phyloP scores from a whole-genome alignment of 768 basidiomycete species.

The Boletellus ananas region DNA sequence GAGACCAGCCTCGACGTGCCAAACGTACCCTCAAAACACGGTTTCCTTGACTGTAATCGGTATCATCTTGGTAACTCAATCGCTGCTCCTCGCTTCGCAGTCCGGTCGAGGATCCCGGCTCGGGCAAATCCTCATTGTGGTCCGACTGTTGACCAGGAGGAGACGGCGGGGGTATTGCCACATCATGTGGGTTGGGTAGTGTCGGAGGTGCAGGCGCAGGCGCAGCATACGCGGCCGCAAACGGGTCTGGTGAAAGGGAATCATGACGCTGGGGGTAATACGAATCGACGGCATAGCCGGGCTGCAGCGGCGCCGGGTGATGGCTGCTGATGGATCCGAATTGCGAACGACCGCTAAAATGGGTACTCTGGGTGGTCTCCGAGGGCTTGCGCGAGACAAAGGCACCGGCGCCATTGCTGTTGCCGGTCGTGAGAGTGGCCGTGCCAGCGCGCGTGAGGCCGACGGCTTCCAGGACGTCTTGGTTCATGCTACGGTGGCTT shows the following conservation, averaged over 20 bases:
- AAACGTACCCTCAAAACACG: conserved; percentile 28
- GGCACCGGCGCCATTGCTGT: not conserved
- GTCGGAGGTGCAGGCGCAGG: not conserved
- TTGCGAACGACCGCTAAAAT: conserved; percentile 20
- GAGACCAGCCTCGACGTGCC: too few species aligned
- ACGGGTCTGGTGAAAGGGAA: conserved; percentile 25
- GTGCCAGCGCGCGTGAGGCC: conserved; percentile 18
- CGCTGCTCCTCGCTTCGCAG: conserved; percentile 19
- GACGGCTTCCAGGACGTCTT: conserved; percentile 28
- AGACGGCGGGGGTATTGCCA: conserved; percentile 6
- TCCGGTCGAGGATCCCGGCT: conserved; percentile 4
- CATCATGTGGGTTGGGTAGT: conserved; percentile 23
- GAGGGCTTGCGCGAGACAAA: conserved; percentile 24
- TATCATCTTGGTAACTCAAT: conserved; percentile 29
- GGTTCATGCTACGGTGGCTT: conserved; percentile 20
- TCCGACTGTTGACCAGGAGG: conserved; percentile 12
- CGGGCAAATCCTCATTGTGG: conserved; percentile 8
- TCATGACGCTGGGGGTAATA: conserved; percentile 24
- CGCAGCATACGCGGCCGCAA: conserved; percentile 19
- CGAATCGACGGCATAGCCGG: conserved; percentile 25
- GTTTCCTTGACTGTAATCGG: conserved; percentile 27
- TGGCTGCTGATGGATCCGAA: conserved; percentile 21
- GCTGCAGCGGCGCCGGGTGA: conserved; percentile 13
- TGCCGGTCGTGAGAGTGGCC: not conserved
- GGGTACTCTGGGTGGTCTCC: conserved; percentile 25